Evolutionary conservation across 306 rosid species (phyloP), one percentile per base, ranked within the genome.

Genomic region (Datisca glomerata): DNA sequence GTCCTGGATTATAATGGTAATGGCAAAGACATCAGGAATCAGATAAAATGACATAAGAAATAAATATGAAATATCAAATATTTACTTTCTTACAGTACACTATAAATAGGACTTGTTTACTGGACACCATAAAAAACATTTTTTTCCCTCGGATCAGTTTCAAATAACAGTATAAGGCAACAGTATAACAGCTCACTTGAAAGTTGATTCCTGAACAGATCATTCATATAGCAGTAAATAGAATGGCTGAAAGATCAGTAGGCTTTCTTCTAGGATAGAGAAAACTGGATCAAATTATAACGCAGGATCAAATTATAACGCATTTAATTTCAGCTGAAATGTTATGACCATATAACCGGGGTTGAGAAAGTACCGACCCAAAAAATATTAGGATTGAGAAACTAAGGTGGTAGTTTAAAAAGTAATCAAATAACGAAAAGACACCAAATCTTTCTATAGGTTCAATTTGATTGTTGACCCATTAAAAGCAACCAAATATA

Each of bases 1-100:
- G 49, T 79, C 97, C 97, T 89, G 70, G 53, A 64, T 54, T 35
- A 64, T 24, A 53, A 52, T 36, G 25, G 43, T 29, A 45, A 41
- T 24, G 43, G 42, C 23, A 54, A 49, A 73, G 57, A 63, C 31
- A 56, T 62, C 35, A 27, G 41, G 42, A 59, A 55, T 47, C 51
- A 57, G 59, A 48, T 4, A 8, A 63, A 13, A 46, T 9, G 16
- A 63, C 29, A 14, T 12, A 36, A 35, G 48, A 18, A 59, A 47
- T 27, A 16, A 42, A 39, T 20, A 57, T 40, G 19, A 38, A 23
- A 21, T 20, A 34, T 14, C 8, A 47, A 33, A 23, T 7, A 21
- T 18, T 18, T 16, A 8, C 49, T 18, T 8, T 25, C 31, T 4
- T 25, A 25, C 8, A 25, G 4, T 8, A 8, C 4, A 4, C 4